Conservation (phyloP, 2,329 filamentous ascomycete genomes). For the Clarireedia homoeocarpa region DNA sequence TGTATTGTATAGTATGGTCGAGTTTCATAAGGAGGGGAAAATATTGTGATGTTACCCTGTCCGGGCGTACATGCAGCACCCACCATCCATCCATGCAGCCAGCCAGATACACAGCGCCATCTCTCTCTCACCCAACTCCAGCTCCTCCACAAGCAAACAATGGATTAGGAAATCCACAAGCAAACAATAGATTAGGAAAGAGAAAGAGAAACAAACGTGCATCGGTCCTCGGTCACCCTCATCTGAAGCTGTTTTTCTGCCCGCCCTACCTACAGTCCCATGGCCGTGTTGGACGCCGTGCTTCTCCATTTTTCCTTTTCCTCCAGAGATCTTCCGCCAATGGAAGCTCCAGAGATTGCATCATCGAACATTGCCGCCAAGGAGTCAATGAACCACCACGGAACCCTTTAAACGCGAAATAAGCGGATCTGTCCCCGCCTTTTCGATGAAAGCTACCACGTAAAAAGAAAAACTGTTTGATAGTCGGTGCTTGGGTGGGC, state of each 20-base stretch:
- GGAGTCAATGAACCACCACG: not conserved
- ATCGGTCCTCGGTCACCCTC: not conserved
- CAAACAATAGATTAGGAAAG: not conserved
- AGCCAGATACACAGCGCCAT: too few species aligned
- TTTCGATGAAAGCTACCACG: not conserved
- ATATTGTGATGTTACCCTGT: too few species aligned
- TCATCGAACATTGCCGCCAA: not conserved
- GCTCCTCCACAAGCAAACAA: not conserved
- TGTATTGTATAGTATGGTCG: not conserved
- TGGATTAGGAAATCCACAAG: too few species aligned
- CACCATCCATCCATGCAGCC: too few species aligned
- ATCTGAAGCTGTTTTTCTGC: too few species aligned
- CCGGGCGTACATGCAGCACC: too few species aligned
- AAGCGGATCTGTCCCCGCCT: not conserved
- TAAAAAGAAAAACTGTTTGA: too few species aligned
- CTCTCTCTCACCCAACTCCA: too few species aligned
- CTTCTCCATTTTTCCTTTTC: not conserved
- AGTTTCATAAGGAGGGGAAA: not conserved
- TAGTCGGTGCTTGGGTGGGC: too few species aligned
- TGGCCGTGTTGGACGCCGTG: too few species aligned
- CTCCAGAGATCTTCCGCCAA: constrained; percentile 1
- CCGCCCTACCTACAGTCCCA: too few species aligned
- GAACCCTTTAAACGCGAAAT: not conserved
- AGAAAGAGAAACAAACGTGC: constrained; percentile 4
- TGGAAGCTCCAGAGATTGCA: not conserved